Conservation (phyloP, 2,329 filamentous ascomycete species). For the Colletotrichum tropicicola region DNA sequence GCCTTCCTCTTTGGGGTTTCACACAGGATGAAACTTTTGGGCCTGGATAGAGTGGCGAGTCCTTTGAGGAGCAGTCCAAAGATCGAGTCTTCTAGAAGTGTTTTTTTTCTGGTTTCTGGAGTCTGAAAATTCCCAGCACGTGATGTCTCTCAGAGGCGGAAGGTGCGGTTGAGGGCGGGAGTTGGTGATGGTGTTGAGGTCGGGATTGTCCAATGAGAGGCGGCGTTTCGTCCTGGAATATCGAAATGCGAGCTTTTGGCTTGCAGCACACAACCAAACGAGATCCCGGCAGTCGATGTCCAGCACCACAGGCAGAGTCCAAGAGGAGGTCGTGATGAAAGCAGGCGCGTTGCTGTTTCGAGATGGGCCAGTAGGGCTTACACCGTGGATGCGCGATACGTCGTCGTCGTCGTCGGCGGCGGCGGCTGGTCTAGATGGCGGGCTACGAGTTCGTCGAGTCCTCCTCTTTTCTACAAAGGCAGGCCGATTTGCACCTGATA, state of each 20-base stretch:
- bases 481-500: neutral
- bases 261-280: neutral
- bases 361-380: neutral
- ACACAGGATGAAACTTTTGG: neutral
- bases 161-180: neutral
- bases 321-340: neutral
- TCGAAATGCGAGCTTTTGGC: neutral
- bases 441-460: neutral
- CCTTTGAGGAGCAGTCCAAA: neutral
- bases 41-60: neutral
- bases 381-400: neutral
- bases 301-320: conserved; percentile 9
- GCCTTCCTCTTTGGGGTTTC: neutral
- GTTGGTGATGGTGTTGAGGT: neutral
- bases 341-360: neutral
- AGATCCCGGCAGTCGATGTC: neutral
- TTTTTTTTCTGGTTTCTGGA: neutral
- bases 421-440: neutral
- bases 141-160: neutral
- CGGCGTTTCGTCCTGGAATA: neutral
- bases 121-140: neutral
- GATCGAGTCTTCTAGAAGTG: neutral
- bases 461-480: neutral
- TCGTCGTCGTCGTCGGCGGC: conserved; percentile 1
- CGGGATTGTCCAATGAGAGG: neutral